Conservation (phyloP, 1,139 yeast species). For the Sugiyamaella neomexicana region DNA sequence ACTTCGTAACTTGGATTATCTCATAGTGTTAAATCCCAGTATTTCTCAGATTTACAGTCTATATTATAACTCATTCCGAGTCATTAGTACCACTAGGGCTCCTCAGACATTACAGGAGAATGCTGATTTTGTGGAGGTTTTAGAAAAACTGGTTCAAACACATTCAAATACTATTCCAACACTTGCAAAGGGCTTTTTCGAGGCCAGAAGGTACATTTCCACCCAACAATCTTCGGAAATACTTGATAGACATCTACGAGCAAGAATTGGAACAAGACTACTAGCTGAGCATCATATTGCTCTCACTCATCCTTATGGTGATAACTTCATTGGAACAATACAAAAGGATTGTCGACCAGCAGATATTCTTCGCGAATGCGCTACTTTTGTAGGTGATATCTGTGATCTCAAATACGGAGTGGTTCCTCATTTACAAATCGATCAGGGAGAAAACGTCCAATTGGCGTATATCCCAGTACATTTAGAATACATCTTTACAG, state of each 20-base stretch:
- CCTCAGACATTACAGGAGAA: slow-evolving; percentile 57
- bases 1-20: slow-evolving; percentile 73
- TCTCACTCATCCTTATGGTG: slow-evolving; percentile 50
- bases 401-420: slow-evolving; percentile 80
- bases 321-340: slow-evolving; percentile 66
- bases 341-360: slow-evolving; percentile 63
- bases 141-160: slow-evolving; percentile 62
- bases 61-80: slow-evolving; percentile 69
- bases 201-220: slow-evolving; percentile 58
- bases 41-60: slow-evolving; percentile 76
- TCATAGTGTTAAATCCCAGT: slow-evolving; percentile 84
- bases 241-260: slow-evolving; percentile 74
- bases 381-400: slow-evolving; percentile 77
- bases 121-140: slow-evolving; percentile 49
- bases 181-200: slow-evolving; percentile 79
- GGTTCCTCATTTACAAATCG: slow-evolving; percentile 59
- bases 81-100: slow-evolving; percentile 49
- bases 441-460: slow-evolving; percentile 49
- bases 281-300: slow-evolving; percentile 82
- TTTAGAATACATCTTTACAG: slow-evolving; percentile 82
- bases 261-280: slow-evolving; percentile 80
- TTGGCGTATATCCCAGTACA: slow-evolving; percentile 86
- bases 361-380: slow-evolving; percentile 59
- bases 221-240: slow-evolving; percentile 56
- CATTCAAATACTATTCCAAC: slow-evolving; percentile 83